Percentiles rank a stretch among this genome's conserved stretches.
Evolutionary conservation across 1,284 basidiomycete genomes (phyloP).

Genomic region (Ganoderma lingzhi): DNA sequence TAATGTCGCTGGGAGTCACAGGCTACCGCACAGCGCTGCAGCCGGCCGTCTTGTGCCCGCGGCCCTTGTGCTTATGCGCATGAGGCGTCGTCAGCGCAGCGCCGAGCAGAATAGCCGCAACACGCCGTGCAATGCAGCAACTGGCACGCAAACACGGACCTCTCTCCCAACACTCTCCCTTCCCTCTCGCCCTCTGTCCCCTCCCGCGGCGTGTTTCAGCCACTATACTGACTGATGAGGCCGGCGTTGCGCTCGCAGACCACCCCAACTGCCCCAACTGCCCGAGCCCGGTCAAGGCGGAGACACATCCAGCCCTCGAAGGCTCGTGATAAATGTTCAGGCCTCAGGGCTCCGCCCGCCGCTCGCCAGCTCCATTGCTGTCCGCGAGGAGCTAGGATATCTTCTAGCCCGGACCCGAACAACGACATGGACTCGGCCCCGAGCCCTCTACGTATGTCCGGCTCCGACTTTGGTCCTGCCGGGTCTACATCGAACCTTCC

Average conservation of each 20-base stretch:
- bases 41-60: slow-evolving; percentile 1
- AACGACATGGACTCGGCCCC: neutral
- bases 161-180: neutral
- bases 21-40: neutral
- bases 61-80: no score
- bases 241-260: neutral
- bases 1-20: neutral
- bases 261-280: neutral
- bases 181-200: neutral
- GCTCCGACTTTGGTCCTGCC: neutral
- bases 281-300: neutral
- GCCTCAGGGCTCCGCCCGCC: neutral
- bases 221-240: neutral
- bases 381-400: neutral
- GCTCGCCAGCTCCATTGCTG: neutral
- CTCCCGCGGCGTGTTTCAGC: neutral
- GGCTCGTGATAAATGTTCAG: neutral
- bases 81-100: neutral
- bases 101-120: neutral
- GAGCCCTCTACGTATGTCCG: neutral
- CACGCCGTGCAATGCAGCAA: neutral
- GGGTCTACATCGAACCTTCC: neutral
- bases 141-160: neutral
- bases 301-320: neutral
- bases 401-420: neutral